phyloP scores from a whole-genome alignment of 768 basidiomycete genomes.

The Suillus discolor region DNA sequence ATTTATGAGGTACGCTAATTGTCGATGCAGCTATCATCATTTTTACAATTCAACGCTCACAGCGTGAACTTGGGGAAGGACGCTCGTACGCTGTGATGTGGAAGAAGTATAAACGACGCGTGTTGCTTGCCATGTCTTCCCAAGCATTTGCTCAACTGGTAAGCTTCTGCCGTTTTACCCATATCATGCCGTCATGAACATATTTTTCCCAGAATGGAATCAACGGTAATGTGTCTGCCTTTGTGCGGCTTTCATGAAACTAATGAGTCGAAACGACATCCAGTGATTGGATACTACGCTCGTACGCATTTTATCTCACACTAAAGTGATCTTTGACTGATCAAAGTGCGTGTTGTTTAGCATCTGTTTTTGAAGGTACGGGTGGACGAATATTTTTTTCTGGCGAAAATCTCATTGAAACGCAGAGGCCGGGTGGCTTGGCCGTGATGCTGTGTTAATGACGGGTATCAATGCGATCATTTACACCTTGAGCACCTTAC shows the following conservation, averaged over 20 bases:
- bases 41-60: conserved; percentile 6
- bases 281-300: conserved; percentile 93
- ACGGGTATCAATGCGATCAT: conserved; percentile 90
- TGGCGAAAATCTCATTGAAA: conserved; percentile 8
- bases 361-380: conserved; percentile 89
- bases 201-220: conserved; percentile 76
- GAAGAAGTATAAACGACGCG: conserved; percentile 82
- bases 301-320: conserved; percentile 52
- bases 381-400: neutral
- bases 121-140: conserved; percentile 92
- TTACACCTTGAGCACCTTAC: conserved; percentile 78
- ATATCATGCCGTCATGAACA: conserved; percentile 4
- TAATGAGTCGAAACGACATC: neutral
- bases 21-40: neutral
- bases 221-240: conserved; percentile 60
- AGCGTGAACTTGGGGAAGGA: conserved; percentile 78
- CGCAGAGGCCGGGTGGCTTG: conserved; percentile 92
- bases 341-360: conserved; percentile 36
- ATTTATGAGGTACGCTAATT: conserved; percentile 58
- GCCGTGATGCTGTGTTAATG: conserved; percentile 92
- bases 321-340: conserved; percentile 13
- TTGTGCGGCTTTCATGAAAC: conserved; percentile 14
- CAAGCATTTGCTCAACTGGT: conserved; percentile 96
- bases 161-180: conserved; percentile 29
- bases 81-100: conserved; percentile 84